A percentile compares a stretch with the other conserved stretches of the same genome.
Conservation (phyloP, 129 eudicot genomes). For the Calendula officinalis region DNA sequence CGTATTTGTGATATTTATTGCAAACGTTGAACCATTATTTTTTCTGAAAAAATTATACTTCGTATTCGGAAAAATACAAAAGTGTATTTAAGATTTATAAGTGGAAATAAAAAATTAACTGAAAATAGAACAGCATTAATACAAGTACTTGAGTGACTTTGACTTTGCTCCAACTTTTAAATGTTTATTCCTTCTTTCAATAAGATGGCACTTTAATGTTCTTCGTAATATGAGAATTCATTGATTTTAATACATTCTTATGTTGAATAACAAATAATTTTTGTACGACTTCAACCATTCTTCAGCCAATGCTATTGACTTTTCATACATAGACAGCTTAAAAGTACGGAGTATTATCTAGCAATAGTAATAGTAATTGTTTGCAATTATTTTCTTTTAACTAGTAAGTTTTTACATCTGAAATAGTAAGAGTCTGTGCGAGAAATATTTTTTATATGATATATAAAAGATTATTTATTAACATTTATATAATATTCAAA, state of each 20-base stretch:
- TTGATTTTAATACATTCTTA: not conserved
- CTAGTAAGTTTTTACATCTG: too few relatives aligned
- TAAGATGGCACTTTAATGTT: slow-evolving; percentile 24
- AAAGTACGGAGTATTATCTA: too few relatives aligned
- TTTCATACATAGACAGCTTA: not conserved
- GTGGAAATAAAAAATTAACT: not conserved
- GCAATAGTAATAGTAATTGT: too few relatives aligned
- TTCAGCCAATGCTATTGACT: slow-evolving; percentile 20
- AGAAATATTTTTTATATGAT: too few relatives aligned
- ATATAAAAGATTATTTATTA: too few relatives aligned
- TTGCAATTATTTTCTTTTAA: too few relatives aligned
- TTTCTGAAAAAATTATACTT: too few relatives aligned
- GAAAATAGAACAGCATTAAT: not conserved
- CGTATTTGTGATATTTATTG: too few relatives aligned
- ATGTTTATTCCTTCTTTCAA: slow-evolving; percentile 14
- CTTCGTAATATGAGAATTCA: not conserved
- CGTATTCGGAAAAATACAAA: not conserved
- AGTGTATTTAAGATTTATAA: not conserved
- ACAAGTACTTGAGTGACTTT: slow-evolving; percentile 10
- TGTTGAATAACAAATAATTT: not conserved
- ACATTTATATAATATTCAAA: too few relatives aligned
- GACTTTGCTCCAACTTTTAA: slow-evolving; percentile 1
- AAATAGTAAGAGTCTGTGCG: too few relatives aligned
- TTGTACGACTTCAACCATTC: slow-evolving; percentile 2
- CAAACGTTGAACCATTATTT: too few relatives aligned